Conservation (phyloP, 148 eudicot genomes). For the Rhododendron vialii region DNA sequence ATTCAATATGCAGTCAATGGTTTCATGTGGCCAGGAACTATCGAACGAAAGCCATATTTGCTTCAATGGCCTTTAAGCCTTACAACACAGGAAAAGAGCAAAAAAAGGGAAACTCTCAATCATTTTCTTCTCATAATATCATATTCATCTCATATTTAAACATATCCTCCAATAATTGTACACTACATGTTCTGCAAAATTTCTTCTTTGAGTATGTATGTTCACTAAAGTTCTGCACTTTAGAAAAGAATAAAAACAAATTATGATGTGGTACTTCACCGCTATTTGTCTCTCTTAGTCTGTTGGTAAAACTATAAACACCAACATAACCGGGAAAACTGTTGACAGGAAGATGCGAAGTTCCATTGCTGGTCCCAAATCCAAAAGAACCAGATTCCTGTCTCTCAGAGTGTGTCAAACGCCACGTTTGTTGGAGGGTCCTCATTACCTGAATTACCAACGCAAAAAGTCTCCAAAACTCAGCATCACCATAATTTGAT, state of each 20-base stretch:
- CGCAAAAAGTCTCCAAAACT: conserved; percentile 41
- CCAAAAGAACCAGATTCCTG: conserved; percentile 46
- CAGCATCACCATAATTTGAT: conserved; percentile 49
- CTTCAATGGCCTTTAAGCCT: not conserved
- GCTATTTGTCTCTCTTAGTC: conserved; percentile 38
- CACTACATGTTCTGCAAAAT: not conserved
- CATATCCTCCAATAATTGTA: not conserved
- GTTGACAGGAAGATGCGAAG: conserved; percentile 34
- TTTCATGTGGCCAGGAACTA: not conserved
- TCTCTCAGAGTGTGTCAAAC: conserved; percentile 43
- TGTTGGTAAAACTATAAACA: conserved; percentile 45
- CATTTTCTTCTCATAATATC: not conserved
- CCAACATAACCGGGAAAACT: conserved; percentile 53
- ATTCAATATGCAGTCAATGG: not conserved
- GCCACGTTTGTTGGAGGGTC: conserved; percentile 45
- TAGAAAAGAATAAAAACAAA: not conserved
- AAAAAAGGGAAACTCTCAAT: not conserved
- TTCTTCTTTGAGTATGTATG: not conserved
- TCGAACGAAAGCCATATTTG: not conserved
- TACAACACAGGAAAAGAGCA: not conserved
- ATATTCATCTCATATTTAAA: not conserved
- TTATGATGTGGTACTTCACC: conserved; percentile 22
- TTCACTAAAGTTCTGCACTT: not conserved
- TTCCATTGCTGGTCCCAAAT: conserved; percentile 46
- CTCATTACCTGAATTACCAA: conserved; percentile 37